Percentiles rank a stretch among this genome's conserved stretches.
phyloP scores from a whole-genome alignment of 306 rosid species.

The Quercus dentata region DNA sequence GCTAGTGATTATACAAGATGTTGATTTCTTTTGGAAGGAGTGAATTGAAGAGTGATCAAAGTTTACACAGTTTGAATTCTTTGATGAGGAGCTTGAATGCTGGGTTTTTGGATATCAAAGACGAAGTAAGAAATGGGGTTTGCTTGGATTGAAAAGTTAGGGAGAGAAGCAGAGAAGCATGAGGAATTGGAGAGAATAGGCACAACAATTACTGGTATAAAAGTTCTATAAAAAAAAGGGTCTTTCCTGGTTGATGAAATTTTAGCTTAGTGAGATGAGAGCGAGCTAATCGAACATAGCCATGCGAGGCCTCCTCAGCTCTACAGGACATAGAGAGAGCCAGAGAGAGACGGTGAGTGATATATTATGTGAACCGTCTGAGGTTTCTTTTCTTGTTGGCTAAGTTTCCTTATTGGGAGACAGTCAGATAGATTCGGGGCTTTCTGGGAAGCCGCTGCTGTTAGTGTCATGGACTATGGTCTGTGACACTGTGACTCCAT shows the following conservation, averaged over 20 bases:
- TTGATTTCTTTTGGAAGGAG: background rate
- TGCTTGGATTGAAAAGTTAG: background rate
- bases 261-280: no score
- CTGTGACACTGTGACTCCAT: no score
- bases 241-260: background rate
- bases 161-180: background rate
- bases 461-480: no score
- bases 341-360: background rate
- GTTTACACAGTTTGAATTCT: background rate
- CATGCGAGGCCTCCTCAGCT: no score
- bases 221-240: background rate
- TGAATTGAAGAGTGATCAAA: background rate
- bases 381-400: no score
- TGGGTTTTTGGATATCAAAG: background rate
- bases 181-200: background rate
- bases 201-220: background rate
- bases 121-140: background rate
- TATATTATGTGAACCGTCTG: no score
- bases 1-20: background rate
- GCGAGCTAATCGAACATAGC: no score
- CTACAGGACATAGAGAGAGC: background rate
- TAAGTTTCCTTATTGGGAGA: no score
- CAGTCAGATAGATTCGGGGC: no score
- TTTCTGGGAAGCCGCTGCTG: no score
- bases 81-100: background rate